Evolutionary conservation across 2,329 filamentous ascomycete genomes (phyloP).

Genomic region (Thermomyces lanuginosus): DNA sequence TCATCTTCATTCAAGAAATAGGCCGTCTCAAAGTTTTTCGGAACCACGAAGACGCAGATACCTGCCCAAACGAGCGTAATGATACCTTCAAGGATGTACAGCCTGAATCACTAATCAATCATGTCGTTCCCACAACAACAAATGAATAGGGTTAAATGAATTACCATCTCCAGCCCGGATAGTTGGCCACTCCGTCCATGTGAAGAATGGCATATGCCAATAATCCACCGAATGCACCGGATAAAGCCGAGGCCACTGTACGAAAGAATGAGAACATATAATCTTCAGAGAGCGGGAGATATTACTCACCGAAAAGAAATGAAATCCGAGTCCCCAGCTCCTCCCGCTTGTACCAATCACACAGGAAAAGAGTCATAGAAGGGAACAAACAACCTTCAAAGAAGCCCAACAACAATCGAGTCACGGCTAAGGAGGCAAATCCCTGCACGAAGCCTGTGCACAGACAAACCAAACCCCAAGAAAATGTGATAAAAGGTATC

Average conservation of each 20-base stretch:
- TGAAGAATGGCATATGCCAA: slow-evolving; percentile 58
- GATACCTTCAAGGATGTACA: slow-evolving; percentile 36
- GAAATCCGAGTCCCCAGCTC: slow-evolving; percentile 3
- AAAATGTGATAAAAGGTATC: slow-evolving; percentile 4
- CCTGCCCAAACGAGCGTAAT: slow-evolving; percentile 41
- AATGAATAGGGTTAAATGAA: slow-evolving; percentile 20
- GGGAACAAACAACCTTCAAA: slow-evolving; percentile 5
- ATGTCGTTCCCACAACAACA: not conserved
- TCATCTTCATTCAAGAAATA: slow-evolving; percentile 45
- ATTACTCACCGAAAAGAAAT: slow-evolving; percentile 2
- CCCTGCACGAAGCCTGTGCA: slow-evolving; percentile 3
- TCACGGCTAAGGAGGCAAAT: slow-evolving; percentile 2
- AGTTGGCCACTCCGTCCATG: slow-evolving; percentile 50
- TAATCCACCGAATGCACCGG: slow-evolving; percentile 55
- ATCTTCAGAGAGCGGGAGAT: not conserved
- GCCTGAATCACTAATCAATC: not conserved
- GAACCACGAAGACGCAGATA: slow-evolving; percentile 41
- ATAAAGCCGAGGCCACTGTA: slow-evolving; percentile 34
- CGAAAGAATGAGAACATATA: not conserved
- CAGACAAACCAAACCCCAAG: slow-evolving; percentile 4
- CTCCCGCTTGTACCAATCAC: slow-evolving; percentile 5
- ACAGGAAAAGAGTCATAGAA: slow-evolving; percentile 4
- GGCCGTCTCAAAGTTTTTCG: slow-evolving; percentile 50
- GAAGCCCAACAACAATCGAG: slow-evolving; percentile 1
- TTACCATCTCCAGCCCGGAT: slow-evolving; percentile 57